Conservation (phyloP, 2,329 filamentous ascomycete species). For the Aspergillus latus region DNA sequence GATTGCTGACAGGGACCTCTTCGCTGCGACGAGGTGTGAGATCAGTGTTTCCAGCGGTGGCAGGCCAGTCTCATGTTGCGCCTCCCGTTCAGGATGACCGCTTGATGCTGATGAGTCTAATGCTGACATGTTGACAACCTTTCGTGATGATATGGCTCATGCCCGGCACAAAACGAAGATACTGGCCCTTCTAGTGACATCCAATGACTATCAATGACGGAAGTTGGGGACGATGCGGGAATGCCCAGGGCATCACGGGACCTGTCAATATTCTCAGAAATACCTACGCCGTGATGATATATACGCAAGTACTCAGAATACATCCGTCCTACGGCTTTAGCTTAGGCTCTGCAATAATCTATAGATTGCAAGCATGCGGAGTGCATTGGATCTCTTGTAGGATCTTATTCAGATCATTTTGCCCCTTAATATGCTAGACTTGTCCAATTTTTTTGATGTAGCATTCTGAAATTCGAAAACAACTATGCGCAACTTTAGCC, state of each 20-base stretch:
- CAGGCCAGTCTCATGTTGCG: constrained; percentile 23
- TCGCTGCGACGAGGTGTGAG: constrained; percentile 79
- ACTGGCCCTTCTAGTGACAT: not conserved
- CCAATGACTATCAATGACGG: not conserved
- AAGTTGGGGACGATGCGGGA: not conserved
- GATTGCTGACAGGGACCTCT: constrained; percentile 82
- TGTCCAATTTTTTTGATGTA: not conserved
- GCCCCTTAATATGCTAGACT: not conserved
- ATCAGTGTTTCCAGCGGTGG: constrained; percentile 72
- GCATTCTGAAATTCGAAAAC: not conserved
- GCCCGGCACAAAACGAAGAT: not conserved
- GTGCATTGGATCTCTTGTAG: not conserved
- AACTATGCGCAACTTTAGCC: constrained; percentile 10
- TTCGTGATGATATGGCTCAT: not conserved
- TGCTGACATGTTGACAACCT: constrained; percentile 29
- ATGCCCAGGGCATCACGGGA: not conserved
- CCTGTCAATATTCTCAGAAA: not conserved
- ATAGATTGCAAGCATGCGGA: not conserved
- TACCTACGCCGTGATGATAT: not conserved
- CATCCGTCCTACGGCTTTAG: no score
- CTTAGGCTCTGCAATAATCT: no score
- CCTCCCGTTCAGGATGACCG: constrained; percentile 15
- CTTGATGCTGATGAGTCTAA: constrained; percentile 30
- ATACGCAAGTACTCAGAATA: not conserved
- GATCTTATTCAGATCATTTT: no score